Evolutionary conservation across 192 early-diverging fungal genomes (phyloP).

Genomic region (Mortierella claussenii): DNA sequence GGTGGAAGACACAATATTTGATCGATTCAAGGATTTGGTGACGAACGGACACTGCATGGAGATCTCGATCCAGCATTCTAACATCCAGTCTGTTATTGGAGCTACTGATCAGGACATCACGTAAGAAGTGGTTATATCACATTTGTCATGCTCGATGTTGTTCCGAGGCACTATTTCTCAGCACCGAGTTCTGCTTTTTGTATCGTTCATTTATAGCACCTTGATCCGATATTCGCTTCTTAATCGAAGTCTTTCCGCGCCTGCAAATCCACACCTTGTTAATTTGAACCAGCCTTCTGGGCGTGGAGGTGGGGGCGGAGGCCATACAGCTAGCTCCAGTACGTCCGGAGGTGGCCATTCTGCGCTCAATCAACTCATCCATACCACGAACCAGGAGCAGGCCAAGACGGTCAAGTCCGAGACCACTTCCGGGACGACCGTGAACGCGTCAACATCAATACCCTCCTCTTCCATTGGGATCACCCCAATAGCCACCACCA

Average conservation of each 20-base stretch:
- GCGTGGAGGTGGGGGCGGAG: background rate
- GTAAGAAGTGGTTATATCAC: slow-evolving; percentile 36
- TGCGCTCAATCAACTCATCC: slow-evolving; percentile 45
- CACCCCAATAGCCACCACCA: background rate
- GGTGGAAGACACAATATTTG: slow-evolving; percentile 35
- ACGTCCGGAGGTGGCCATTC: slow-evolving; percentile 11
- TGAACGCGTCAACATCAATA: background rate
- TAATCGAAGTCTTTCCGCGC: slow-evolving; percentile 27
- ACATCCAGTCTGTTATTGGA: slow-evolving; percentile 22
- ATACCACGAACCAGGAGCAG: slow-evolving; percentile 33
- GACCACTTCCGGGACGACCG: background rate
- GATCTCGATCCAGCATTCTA: slow-evolving; percentile 45
- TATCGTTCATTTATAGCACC: slow-evolving; percentile 3
- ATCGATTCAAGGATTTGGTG: slow-evolving; percentile 47
- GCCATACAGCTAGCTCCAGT: background rate
- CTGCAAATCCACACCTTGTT: slow-evolving; percentile 47
- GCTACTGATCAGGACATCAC: slow-evolving; percentile 54
- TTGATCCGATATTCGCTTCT: slow-evolving; percentile 42
- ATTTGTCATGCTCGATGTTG: background rate
- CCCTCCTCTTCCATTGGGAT: background rate
- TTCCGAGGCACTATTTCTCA: background rate
- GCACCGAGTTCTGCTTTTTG: background rate
- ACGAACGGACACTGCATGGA: slow-evolving; percentile 30
- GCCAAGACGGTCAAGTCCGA: slow-evolving; percentile 27
- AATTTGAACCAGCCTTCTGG: slow-evolving; percentile 22